Evolutionary conservation across 208 protist genomes (phyloP).

Genomic region (Porcisia deanei): DNA sequence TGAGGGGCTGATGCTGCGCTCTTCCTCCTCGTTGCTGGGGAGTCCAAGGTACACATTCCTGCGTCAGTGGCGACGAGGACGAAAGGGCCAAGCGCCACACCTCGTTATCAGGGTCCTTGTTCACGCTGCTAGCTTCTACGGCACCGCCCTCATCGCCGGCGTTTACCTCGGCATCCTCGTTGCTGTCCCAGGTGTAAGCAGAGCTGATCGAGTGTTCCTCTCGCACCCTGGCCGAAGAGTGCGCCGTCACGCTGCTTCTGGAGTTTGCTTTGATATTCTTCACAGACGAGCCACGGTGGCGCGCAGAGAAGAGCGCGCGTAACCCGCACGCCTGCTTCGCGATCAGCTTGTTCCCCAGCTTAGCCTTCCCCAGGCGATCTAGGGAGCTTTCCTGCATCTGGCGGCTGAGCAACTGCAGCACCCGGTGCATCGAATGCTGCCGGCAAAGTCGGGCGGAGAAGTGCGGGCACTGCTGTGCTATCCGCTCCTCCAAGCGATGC

Average conservation of each 20-base stretch:
- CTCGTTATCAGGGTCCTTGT: constrained; percentile 1
- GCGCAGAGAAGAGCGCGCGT: constrained; percentile 42
- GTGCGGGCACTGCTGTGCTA: constrained; percentile 38
- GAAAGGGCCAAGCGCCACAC: neutral
- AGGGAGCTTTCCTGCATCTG: constrained; percentile 35
- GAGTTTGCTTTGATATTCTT: constrained; percentile 3
- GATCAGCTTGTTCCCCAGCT: constrained; percentile 48
- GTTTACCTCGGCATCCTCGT: neutral
- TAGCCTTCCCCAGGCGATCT: constrained; percentile 53
- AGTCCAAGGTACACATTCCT: neutral
- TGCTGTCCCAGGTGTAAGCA: neutral
- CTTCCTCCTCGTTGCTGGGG: neutral
- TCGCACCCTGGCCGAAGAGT: constrained; percentile 5
- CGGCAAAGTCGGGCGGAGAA: constrained; percentile 55
- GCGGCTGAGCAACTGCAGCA: constrained; percentile 40
- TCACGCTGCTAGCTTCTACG: neutral
- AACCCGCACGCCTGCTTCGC: constrained; percentile 58
- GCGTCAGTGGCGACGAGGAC: neutral
- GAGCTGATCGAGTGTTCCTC: constrained; percentile 9
- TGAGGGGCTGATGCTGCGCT: neutral
- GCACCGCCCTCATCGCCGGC: neutral
- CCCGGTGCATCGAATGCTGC: constrained; percentile 49
- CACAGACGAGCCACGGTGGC: neutral
- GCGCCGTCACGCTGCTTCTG: neutral
- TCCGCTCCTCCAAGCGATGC: constrained; percentile 28